Evolutionary conservation across 805 yeast genomes (phyloP).

Genomic region (Wickerhamomyces alni): DNA sequence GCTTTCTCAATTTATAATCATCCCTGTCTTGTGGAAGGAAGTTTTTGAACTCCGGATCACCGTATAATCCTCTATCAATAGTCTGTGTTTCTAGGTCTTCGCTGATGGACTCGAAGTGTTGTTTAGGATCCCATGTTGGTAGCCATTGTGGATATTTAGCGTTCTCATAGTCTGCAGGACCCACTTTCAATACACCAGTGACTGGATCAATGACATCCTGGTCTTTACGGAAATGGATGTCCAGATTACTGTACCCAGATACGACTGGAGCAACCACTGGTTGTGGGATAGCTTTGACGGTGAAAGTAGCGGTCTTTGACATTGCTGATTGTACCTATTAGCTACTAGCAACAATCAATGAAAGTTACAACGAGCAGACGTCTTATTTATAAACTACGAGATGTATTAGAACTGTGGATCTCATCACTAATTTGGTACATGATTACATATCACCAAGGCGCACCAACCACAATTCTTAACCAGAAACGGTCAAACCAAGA

Average conservation of each 20-base stretch:
- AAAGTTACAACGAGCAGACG: too few species aligned
- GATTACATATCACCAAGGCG: too few species aligned
- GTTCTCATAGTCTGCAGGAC: conserved; percentile 32
- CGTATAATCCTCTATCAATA: conserved; percentile 59
- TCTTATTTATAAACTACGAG: too few species aligned
- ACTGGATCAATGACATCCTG: conserved; percentile 39
- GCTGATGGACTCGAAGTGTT: conserved; percentile 42
- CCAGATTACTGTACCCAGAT: conserved; percentile 19
- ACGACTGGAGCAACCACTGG: conserved; percentile 1
- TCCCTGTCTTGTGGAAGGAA: conserved; percentile 35
- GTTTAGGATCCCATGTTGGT: conserved; percentile 64
- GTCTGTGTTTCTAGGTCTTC: conserved; percentile 42
- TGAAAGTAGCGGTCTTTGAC: conserved; percentile 6
- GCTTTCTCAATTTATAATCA: conserved; percentile 27
- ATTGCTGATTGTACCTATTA: too few species aligned
- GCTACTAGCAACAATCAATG: too few species aligned
- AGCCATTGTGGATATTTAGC: conserved; percentile 48
- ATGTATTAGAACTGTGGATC: too few species aligned
- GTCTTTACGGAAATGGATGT: conserved; percentile 44
- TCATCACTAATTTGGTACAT: too few species aligned
- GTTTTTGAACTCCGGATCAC: conserved; percentile 50
- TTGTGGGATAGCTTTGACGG: conserved; percentile 6
- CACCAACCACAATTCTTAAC: too few species aligned
- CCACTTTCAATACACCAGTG: conserved; percentile 42
- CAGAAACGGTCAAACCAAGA: too few species aligned